Percentiles rank a stretch among this genome's conserved stretches.
Conservation (phyloP, 345 rosid species). For the Populus ilicifolia region DNA sequence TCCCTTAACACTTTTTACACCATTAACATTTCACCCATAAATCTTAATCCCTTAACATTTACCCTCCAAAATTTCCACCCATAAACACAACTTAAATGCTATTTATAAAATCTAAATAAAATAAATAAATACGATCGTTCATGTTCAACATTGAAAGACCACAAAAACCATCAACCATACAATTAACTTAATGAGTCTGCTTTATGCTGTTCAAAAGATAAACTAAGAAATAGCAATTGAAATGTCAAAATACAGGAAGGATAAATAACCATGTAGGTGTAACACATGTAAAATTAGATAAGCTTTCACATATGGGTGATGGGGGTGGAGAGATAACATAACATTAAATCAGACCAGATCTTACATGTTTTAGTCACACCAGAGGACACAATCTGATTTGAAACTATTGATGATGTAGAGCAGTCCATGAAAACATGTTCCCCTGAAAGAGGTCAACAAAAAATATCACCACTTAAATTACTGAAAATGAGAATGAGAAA, state of each 20-base stretch:
- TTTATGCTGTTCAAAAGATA: not conserved
- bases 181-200: not conserved
- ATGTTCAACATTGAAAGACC: not conserved
- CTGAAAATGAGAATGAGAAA: not conserved
- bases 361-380: constrained; percentile 71
- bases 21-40: too few species aligned
- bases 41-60: too few species aligned
- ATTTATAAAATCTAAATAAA: too few species aligned
- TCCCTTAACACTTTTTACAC: too few species aligned
- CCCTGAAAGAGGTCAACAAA: constrained; percentile 45
- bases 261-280: not conserved
- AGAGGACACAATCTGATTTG: constrained; percentile 66
- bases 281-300: not conserved
- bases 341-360: constrained; percentile 20
- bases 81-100: too few species aligned
- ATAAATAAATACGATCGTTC: not conserved
- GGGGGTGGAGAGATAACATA: not conserved
- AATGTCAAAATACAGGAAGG: not conserved
- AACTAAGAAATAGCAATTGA: not conserved
- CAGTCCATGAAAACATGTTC: constrained; percentile 74
- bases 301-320: not conserved
- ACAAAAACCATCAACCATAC: not conserved
- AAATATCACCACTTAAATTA: not conserved
- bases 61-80: too few species aligned
- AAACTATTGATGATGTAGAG: constrained; percentile 51